Conservation (phyloP, 306 rosid genomes). For the Oxytropis ochrocephala region DNA sequence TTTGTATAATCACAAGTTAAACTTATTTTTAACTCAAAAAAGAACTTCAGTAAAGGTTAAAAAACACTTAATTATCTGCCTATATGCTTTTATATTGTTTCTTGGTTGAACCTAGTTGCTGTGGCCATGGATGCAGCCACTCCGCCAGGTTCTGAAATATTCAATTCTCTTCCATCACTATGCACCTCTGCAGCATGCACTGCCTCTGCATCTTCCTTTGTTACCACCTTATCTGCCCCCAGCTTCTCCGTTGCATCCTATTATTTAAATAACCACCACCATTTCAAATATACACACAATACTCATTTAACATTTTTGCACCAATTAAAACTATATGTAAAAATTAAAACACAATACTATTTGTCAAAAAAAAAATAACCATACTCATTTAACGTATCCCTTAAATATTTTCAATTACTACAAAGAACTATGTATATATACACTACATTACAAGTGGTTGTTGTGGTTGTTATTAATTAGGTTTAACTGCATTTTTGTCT, state of each 20-base stretch:
- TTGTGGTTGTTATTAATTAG: too few relatives aligned
- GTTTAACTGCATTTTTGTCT: too few relatives aligned
- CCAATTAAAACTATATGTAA: too few relatives aligned
- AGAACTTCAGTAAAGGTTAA: neutral
- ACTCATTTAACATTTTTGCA: too few relatives aligned
- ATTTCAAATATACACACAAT: neutral
- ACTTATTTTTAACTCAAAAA: neutral
- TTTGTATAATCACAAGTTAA: neutral
- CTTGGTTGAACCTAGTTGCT: conserved; percentile 7
- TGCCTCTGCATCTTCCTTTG: conserved; percentile 30
- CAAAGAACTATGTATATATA: too few relatives aligned
- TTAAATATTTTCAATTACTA: too few relatives aligned
- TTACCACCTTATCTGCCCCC: conserved; percentile 19
- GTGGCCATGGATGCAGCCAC: conserved; percentile 33
- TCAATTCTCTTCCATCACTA: neutral
- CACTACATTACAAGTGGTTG: too few relatives aligned
- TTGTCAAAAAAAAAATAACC: too few relatives aligned
- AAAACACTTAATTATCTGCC: neutral
- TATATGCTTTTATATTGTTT: neutral
- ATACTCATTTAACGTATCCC: too few relatives aligned
- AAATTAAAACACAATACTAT: too few relatives aligned
- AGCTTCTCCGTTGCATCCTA: conserved; percentile 29
- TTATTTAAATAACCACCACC: neutral
- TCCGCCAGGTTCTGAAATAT: neutral
- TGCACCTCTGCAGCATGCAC: conserved; percentile 28